Evolutionary conservation across 2,329 filamentous ascomycete genomes (phyloP).

Genomic region (Cladophialophora carrionii): DNA sequence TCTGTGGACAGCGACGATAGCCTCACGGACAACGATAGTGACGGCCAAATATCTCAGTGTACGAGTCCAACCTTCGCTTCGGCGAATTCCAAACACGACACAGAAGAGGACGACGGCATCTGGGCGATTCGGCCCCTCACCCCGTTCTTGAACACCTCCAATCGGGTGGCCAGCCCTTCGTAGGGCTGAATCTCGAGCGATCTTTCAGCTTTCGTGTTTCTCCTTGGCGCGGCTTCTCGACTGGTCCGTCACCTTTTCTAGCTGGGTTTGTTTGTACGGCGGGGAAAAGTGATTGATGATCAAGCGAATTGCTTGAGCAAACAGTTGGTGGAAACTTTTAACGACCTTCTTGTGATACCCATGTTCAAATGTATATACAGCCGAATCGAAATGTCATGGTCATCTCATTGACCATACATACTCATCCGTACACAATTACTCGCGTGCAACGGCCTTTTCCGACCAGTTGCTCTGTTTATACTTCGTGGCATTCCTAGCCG

Average conservation of each 20-base stretch:
- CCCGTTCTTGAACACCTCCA: slow-evolving; percentile 7
- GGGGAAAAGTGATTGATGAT: background rate
- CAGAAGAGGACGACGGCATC: slow-evolving; percentile 18
- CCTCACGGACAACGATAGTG: slow-evolving; percentile 32
- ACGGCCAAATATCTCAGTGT: slow-evolving; percentile 24
- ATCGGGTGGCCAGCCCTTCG: background rate
- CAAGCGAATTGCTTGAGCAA: background rate
- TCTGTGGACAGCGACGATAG: slow-evolving; percentile 31
- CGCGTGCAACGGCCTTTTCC: background rate
- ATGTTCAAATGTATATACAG: slow-evolving; percentile 12
- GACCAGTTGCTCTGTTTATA: background rate
- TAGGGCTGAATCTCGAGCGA: slow-evolving; percentile 15
- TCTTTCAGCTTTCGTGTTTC: slow-evolving; percentile 29
- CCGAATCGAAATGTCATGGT: slow-evolving; percentile 4
- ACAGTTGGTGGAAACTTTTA: background rate
- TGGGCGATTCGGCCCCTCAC: slow-evolving; percentile 33
- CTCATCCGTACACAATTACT: background rate
- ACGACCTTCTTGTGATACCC: slow-evolving; percentile 12
- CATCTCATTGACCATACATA: background rate
- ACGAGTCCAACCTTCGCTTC: slow-evolving; percentile 25
- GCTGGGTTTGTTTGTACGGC: background rate
- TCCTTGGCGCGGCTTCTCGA: slow-evolving; percentile 11
- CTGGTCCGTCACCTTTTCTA: background rate
- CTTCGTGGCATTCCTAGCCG: background rate
- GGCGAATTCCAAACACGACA: slow-evolving; percentile 16